phyloP scores from a whole-genome alignment of 768 basidiomycete genomes.

The Suillus subluteus region DNA sequence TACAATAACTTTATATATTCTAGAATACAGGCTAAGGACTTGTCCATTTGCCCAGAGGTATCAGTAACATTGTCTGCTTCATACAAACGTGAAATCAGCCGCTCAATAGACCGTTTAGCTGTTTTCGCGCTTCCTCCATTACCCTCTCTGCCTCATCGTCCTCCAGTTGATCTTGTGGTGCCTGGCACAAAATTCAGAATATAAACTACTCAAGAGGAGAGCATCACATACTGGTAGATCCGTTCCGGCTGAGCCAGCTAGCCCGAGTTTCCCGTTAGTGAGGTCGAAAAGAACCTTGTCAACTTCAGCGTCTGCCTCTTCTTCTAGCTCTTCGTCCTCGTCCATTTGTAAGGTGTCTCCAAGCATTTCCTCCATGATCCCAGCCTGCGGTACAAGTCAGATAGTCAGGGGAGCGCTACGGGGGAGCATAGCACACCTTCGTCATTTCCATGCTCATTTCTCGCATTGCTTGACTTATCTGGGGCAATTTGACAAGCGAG shows the following conservation, averaged over 20 bases:
- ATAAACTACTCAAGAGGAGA: constrained; percentile 6
- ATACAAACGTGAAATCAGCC: constrained; percentile 19
- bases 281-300: constrained; percentile 96
- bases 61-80: background rate
- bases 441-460: constrained; percentile 99
- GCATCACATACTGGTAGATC: constrained; percentile 71
- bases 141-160: constrained; percentile 86
- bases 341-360: constrained; percentile 91
- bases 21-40: constrained; percentile 1
- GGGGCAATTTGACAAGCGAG: constrained; percentile 86
- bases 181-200: constrained; percentile 39
- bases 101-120: constrained; percentile 86
- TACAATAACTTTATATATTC: background rate
- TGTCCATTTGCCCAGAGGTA: constrained; percentile 1
- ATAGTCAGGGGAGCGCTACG: background rate
- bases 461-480: constrained; percentile 90
- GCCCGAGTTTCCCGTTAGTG: constrained; percentile 94
- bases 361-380: constrained; percentile 98
- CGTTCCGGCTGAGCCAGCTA: constrained; percentile 71
- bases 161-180: constrained; percentile 61
- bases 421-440: constrained; percentile 58
- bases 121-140: constrained; percentile 89
- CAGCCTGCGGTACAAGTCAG: constrained; percentile 62
- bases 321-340: constrained; percentile 93
- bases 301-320: constrained; percentile 96